Base-by-base conservation (phyloP, 1,284 basidiomycete genomes). In the Apiotrichum montevideense region DNA sequence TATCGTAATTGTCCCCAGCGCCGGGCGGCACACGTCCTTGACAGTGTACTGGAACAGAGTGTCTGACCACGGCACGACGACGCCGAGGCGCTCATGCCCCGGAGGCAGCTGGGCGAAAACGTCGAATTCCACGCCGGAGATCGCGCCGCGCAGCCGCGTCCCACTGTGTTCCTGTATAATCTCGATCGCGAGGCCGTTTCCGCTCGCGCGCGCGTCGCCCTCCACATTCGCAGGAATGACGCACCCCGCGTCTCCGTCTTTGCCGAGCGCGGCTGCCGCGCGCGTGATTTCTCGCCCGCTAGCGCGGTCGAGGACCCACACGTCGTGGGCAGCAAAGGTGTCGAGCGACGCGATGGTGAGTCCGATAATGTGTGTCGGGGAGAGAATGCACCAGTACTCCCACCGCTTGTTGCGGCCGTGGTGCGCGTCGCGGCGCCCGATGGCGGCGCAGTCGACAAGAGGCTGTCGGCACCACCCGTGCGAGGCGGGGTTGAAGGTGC, bases 331-430 rank as follows among this genome's bases (percentile, higher is more conserved):
- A 7, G 48, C 29, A 3, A 51, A 40, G 14, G 45, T 42, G 50
- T 60, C 58, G 29, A 60, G 51, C 14, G 44, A 52, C 44, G 55
- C 55, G 5, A 60, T 15, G 14, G 49, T 51, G 35, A 53, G 40
- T 3, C 49, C 48, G 29, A 60, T 11, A 9, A 56, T 35, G 55
- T 60, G 58, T 10, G 45, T 49, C 41, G 58, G 58, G 41, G 58
- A 50, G n/a, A 60, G 11, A 14, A 60, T 32, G 41, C 52, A 51
- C 58, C 58, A 60, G 52, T 60, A 60, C 52, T 60, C 58, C 58
- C 58, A 60, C 6, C 58, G 58, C 52, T 52, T 46, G 55, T 60
- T 60, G 33, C 39, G 43, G 4, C 32, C 33, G 14, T 51, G 51
- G n/a, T 15, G 21, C 11, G 48, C 41, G 47, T n/a, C 14, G 35